Evolutionary conservation across 1,284 basidiomycete species (phyloP), one percentile per base, ranked within the genome.

Genomic region (Sanghuangporus weigelae): DNA sequence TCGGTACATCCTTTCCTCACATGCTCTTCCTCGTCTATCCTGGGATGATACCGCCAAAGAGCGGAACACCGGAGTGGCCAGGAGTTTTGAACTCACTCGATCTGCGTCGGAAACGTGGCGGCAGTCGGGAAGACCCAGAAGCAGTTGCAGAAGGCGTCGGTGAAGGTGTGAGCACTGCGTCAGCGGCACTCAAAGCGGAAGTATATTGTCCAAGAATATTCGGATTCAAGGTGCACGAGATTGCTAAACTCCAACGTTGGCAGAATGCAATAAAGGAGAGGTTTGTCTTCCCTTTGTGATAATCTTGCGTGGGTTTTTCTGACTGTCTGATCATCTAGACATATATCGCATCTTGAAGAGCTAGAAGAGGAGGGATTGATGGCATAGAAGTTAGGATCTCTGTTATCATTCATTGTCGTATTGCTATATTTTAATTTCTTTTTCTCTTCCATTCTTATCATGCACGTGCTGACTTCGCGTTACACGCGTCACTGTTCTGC

Each of bases 11-110:
- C 0, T 98, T 98, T 78, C 94, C 95, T 0, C 95, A 97, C 74
- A 89, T 98, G 69, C 81, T 98, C 53, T 95, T 95, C 79, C 92
- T 98, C 79, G 93, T 96, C 49, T 96, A 97, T 74, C 95, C 95
- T 0, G 86, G 88, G 61, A 86, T 96, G 70, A 90, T 96, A 57
- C 92, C 95, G 10, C 83, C 87, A 35, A 98, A 97, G 76, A 84
- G 80, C 48, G 87, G 87, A 2, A 82, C 85, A 12, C 80, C 84
- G 23, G 84, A 86, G 26, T 31, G 26, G 26, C 26, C 26, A 31
- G 26, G 26, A 31, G 26, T 31, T 4, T 31, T 31, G 26, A 31
- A 31, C 26, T 31, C 26, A 31, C 26, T 71, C 38, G 77, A 78
- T 35, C 70, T 72, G 19, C 76, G 75, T 63, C 76, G 73, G 57